Percentiles rank a stretch among this genome's conserved stretches.
phyloP scores from a whole-genome alignment of 2,329 filamentous ascomycete genomes.

The Ophiocordyceps camponoti-floridani region DNA sequence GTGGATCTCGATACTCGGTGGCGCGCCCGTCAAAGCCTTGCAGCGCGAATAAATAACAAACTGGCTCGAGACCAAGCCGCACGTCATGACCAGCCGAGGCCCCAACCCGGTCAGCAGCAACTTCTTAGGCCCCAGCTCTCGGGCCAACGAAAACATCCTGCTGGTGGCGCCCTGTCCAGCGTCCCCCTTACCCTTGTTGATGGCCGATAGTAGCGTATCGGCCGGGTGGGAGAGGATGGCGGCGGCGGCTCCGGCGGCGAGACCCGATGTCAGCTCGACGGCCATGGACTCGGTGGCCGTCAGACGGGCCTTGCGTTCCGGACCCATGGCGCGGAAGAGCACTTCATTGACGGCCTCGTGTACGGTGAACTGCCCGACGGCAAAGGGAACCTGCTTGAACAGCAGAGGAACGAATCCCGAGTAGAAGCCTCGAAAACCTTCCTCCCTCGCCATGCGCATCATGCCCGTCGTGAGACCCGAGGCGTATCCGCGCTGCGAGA shows the following conservation, averaged over 20 bases:
- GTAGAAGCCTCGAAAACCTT: slow-evolving; percentile 73
- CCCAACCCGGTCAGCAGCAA: slow-evolving; percentile 28
- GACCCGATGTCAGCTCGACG: slow-evolving; percentile 72
- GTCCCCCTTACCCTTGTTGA: slow-evolving; percentile 36
- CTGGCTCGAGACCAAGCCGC: slow-evolving; percentile 31
- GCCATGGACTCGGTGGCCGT: slow-evolving; percentile 57
- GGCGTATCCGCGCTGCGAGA: slow-evolving; percentile 66
- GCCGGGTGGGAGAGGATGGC: slow-evolving; percentile 81
- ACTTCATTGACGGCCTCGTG: slow-evolving; percentile 75
- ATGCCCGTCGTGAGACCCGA: slow-evolving; percentile 55
- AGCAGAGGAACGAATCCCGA: slow-evolving; percentile 76
- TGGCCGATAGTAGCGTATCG: slow-evolving; percentile 41
- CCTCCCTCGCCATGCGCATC: slow-evolving; percentile 54
- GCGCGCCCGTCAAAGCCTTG: slow-evolving; percentile 32
- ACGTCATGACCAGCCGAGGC: slow-evolving; percentile 34
- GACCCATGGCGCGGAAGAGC: slow-evolving; percentile 53
- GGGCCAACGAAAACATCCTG: slow-evolving; percentile 32
- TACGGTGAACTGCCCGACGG: slow-evolving; percentile 85
- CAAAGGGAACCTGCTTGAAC: slow-evolving; percentile 85
- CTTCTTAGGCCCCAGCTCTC: slow-evolving; percentile 30
- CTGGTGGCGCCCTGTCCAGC: slow-evolving; percentile 26
- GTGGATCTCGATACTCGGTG: slow-evolving; percentile 33
- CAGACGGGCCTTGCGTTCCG: slow-evolving; percentile 45
- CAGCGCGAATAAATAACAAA: slow-evolving; percentile 38
- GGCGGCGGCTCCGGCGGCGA: slow-evolving; percentile 76